These are phyloP conservation scores for Lachnellula suecica DNA, from an alignment of 2,329 filamentous ascomycete genomes.

Conservation along the genomic window DNA sequence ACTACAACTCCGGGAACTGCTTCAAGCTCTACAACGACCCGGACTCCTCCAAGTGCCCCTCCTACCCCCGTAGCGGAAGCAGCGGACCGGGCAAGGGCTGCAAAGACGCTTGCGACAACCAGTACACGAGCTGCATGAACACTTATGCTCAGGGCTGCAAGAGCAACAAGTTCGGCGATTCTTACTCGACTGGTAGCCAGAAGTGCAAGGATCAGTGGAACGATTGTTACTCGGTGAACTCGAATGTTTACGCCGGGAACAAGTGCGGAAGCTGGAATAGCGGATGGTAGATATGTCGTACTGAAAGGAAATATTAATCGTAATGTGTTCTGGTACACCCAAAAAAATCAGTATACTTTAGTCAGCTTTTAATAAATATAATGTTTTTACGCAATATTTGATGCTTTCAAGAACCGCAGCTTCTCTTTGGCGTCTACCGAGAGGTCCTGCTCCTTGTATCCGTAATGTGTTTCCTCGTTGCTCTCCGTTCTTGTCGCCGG, in stretches of 20 bases:
- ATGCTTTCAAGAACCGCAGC: too few relatives aligned
- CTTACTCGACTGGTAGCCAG: slow-evolving; percentile 30
- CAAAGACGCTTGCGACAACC: slow-evolving; percentile 51
- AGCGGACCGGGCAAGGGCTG: slow-evolving; percentile 42
- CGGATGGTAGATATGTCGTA: too few relatives aligned
- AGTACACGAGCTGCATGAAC: slow-evolving; percentile 47
- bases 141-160: slow-evolving; percentile 52
- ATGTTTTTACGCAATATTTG: too few relatives aligned
- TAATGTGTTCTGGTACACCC: too few relatives aligned
- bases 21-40: slow-evolving; percentile 53
- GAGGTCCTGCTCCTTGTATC: too few relatives aligned
- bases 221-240: slow-evolving; percentile 48
- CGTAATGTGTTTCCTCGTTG: too few relatives aligned
- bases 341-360: too few relatives aligned
- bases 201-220: slow-evolving; percentile 51
- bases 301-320: neutral
- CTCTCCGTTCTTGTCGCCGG: too few relatives aligned
- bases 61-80: slow-evolving; percentile 40
- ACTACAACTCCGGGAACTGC: slow-evolving; percentile 40
- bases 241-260: slow-evolving; percentile 34
- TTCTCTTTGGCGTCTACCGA: too few relatives aligned
- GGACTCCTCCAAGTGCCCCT: slow-evolving; percentile 43
- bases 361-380: too few relatives aligned
- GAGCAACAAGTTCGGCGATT: slow-evolving; percentile 29
- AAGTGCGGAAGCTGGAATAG: slow-evolving; percentile 41